These are phyloP conservation scores for Leccinum disarticulatum DNA, from an alignment of 768 basidiomycete species.

Conservation along the genomic window DNA sequence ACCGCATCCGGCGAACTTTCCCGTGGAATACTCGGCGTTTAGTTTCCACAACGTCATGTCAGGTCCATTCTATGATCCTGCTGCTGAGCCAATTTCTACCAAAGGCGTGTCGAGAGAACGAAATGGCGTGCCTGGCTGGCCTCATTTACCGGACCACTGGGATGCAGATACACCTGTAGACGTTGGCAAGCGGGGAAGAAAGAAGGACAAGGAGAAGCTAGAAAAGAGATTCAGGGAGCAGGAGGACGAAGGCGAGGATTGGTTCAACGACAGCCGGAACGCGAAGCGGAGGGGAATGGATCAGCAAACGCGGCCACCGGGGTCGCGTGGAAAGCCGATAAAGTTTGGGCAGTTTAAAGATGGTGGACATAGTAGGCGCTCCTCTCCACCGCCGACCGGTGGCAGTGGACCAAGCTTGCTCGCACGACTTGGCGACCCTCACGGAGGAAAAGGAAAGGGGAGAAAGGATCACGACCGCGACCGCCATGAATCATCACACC, in stretches of 20 bases:
- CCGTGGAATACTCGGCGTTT: conserved; percentile 65
- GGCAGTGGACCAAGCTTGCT: conserved; percentile 33
- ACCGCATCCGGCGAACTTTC: conserved; percentile 39
- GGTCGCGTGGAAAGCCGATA: conserved; percentile 32
- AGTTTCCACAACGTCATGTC: conserved; percentile 56
- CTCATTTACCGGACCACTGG: conserved; percentile 42
- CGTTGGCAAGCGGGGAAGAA: conserved; percentile 65
- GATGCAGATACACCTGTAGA: conserved; percentile 49
- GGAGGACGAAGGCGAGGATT: conserved; percentile 64
- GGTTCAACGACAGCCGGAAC: conserved; percentile 53
- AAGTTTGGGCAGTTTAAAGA: conserved; percentile 38
- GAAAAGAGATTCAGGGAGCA: conserved; percentile 48
- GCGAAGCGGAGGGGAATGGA: conserved; percentile 28
- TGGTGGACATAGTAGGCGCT: conserved; percentile 26
- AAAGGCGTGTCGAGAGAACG: conserved; percentile 41
- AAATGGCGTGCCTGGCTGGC: conserved; percentile 24
- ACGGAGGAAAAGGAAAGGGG: conserved; percentile 6
- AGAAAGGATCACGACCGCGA: conserved; percentile 7
- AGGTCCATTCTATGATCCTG: conserved; percentile 64
- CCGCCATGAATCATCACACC: conserved; percentile 6
- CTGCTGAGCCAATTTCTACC: conserved; percentile 31
- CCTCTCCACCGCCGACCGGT: conserved; percentile 17
- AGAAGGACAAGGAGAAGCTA: conserved; percentile 57
- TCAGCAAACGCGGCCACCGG: conserved; percentile 10
- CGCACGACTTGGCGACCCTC: conserved; percentile 30